Conservation (phyloP, 2,329 filamentous ascomycete genomes). For the Stachybotrys echinatus region DNA sequence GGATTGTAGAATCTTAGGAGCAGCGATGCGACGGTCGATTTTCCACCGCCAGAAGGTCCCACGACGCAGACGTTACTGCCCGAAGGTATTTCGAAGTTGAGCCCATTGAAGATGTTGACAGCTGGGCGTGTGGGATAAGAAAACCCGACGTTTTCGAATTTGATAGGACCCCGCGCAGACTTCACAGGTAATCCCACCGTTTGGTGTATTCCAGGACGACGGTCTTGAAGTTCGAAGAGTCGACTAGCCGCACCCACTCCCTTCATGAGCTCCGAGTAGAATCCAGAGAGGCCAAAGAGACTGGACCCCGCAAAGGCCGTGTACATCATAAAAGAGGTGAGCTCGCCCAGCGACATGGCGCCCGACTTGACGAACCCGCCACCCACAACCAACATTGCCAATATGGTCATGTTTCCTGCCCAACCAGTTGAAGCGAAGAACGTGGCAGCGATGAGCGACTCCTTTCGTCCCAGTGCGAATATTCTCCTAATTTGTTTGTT, state of each 20-base stretch:
- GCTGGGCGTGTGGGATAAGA: constrained; percentile 91
- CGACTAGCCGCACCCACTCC: constrained; percentile 95
- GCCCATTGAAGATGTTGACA: constrained; percentile 81
- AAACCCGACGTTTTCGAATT: constrained; percentile 80
- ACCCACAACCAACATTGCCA: constrained; percentile 84
- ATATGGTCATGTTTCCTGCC: constrained; percentile 93
- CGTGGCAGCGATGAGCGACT: constrained; percentile 82
- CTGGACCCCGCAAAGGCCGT: constrained; percentile 81
- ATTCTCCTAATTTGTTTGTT: constrained; percentile 90
- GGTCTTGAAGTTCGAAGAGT: constrained; percentile 91
- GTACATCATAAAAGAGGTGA: constrained; percentile 98
- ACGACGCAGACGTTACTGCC: constrained; percentile 96
- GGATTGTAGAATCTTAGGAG: constrained; percentile 88
- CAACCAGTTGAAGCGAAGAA: constrained; percentile 87
- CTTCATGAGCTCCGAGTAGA: constrained; percentile 99
- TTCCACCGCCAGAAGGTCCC: constrained; percentile 90
- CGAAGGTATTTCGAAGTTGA: constrained; percentile 87
- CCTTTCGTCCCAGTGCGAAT: constrained; percentile 79
- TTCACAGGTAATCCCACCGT: constrained; percentile 75
- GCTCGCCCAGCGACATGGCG: constrained; percentile 80
- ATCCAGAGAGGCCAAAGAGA: constrained; percentile 88
- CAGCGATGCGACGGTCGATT: constrained; percentile 91
- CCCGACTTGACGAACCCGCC: constrained; percentile 85
- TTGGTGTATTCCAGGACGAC: constrained; percentile 77
- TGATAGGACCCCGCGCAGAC: constrained; percentile 83